These are phyloP conservation scores for Populus euphratica DNA, from an alignment of 345 rosid genomes.

Conservation along the genomic window DNA sequence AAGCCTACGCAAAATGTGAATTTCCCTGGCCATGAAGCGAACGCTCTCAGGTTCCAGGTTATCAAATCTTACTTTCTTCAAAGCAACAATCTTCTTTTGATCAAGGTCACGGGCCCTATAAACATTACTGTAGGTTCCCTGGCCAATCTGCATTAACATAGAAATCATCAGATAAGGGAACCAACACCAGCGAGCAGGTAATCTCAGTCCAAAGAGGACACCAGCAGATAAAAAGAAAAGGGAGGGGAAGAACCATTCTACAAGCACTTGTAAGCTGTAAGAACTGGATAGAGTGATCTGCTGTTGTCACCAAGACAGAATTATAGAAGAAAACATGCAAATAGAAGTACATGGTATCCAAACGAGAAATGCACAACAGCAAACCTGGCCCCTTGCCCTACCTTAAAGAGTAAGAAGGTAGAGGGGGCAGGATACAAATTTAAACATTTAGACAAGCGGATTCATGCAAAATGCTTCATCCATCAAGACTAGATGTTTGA, in stretches of 20 bases:
- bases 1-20: slow-evolving; percentile 85
- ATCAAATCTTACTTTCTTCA: slow-evolving; percentile 96
- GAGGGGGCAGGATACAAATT: neutral
- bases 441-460: neutral
- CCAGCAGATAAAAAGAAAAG: neutral
- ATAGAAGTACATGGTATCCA: neutral
- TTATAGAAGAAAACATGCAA: neutral
- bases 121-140: slow-evolving; percentile 96
- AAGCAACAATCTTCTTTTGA: slow-evolving; percentile 86
- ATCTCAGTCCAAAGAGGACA: neutral
- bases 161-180: slow-evolving; percentile 12
- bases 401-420: neutral
- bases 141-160: slow-evolving; percentile 75
- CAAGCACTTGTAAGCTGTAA: neutral
- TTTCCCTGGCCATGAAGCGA: slow-evolving; percentile 97
- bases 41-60: slow-evolving; percentile 95
- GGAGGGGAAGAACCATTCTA: neutral
- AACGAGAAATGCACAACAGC: neutral
- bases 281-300: neutral
- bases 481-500: neutral
- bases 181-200: neutral
- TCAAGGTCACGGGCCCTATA: slow-evolving; percentile 95
- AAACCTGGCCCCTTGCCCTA: neutral
- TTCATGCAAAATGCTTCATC: neutral
- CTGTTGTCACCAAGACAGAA: neutral